Conservation (phyloP, 495 filamentous ascomycete species). For the Tirmania nivea region DNA sequence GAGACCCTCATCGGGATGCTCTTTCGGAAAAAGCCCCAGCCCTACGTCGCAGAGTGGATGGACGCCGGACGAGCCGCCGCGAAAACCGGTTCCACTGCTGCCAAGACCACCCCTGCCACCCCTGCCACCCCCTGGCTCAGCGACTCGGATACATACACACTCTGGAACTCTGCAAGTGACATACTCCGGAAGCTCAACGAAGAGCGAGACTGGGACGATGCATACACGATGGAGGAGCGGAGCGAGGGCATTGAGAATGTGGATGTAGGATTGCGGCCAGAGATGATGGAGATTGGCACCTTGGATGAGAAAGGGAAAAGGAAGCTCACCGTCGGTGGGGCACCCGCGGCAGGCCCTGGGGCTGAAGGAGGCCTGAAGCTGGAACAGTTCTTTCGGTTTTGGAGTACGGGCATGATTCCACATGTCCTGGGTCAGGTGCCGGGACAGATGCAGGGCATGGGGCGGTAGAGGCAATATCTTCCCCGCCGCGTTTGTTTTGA, state of each 20-base stretch:
- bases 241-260: constrained; percentile 9
- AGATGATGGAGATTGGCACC: constrained; percentile 20
- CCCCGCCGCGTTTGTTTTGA: too few relatives aligned
- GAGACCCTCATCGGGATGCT: constrained; percentile 31
- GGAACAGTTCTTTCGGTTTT: constrained; percentile 27
- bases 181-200: constrained; percentile 25
- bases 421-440: constrained; percentile 14
- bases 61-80: constrained; percentile 20
- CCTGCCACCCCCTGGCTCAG: too few relatives aligned
- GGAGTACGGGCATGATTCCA: constrained; percentile 15
- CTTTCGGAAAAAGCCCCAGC: constrained; percentile 42
- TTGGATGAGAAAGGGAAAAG: constrained; percentile 21
- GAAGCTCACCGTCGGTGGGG: constrained; percentile 6
- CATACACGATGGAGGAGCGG: constrained; percentile 21
- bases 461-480: neutral
- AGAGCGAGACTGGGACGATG: constrained; percentile 24
- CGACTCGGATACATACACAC: neutral
- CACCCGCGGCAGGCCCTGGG: constrained; percentile 18
- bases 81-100: neutral
- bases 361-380: constrained; percentile 18
- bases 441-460: neutral
- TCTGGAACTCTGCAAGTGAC: constrained; percentile 10
- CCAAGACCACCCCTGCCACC: neutral
- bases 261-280: constrained; percentile 7
- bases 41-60: constrained; percentile 40